These are phyloP conservation scores for Musa balbisiana DNA, from an alignment of 202 grass and related monocot species.

Conservation along the genomic window DNA sequence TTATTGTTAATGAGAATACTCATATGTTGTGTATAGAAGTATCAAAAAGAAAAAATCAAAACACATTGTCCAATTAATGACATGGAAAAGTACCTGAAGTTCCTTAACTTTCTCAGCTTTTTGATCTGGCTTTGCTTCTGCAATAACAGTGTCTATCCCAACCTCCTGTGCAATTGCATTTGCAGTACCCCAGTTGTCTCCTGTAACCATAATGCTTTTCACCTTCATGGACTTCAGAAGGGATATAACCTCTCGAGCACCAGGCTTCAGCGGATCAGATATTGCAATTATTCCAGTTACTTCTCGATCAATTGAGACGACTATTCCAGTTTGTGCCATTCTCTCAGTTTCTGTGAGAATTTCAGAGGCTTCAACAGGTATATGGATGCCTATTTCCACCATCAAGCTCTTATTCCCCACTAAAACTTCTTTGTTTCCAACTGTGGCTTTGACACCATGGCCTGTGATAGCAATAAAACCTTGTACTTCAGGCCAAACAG, in stretches of 20 bases:
- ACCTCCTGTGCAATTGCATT: constrained; percentile 74
- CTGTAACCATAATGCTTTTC: constrained; percentile 92
- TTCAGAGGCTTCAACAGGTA: constrained; percentile 54
- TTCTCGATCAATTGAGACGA: constrained; percentile 61
- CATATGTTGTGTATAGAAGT: too few species aligned
- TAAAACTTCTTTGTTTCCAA: constrained; percentile 41
- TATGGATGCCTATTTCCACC: constrained; percentile 42
- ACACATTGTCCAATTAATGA: background rate
- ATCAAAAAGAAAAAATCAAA: too few species aligned
- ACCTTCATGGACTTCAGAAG: constrained; percentile 75
- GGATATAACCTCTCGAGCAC: constrained; percentile 60
- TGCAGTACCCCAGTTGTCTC: constrained; percentile 94
- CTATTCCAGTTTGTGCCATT: constrained; percentile 62
- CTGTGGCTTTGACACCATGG: constrained; percentile 53
- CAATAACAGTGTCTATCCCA: constrained; percentile 66
- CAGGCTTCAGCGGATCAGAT: constrained; percentile 79
- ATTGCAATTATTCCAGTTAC: constrained; percentile 66
- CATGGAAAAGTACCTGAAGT: constrained; percentile 49
- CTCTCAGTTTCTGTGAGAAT: constrained; percentile 68
- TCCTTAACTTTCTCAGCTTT: constrained; percentile 90
- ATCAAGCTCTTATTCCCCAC: constrained; percentile 89
- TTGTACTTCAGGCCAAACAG: constrained; percentile 56
- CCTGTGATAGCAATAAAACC: constrained; percentile 73
- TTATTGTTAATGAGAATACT: too few species aligned
- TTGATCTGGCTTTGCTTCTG: constrained; percentile 81